Conservation (phyloP, 2,329 filamentous ascomycete species). For the Didymella pomorum region DNA sequence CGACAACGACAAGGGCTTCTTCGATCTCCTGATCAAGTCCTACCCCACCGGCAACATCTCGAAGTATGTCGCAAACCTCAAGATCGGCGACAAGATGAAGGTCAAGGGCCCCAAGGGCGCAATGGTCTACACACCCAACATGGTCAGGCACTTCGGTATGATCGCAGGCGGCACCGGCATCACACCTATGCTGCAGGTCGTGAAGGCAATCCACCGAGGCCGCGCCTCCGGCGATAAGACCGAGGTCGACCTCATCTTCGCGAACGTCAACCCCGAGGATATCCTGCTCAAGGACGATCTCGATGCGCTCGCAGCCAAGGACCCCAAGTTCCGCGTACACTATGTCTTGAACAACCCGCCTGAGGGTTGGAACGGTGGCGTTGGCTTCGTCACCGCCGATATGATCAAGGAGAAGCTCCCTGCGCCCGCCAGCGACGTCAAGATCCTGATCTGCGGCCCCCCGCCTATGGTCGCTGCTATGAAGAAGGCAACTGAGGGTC, state of each 20-base stretch:
- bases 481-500: slow-evolving; percentile 91
- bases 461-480: slow-evolving; percentile 96
- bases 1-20: slow-evolving; percentile 72
- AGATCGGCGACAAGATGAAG: slow-evolving; percentile 81
- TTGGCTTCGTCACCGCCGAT: slow-evolving; percentile 92
- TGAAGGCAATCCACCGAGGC: slow-evolving; percentile 87
- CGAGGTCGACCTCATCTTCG: slow-evolving; percentile 88
- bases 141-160: slow-evolving; percentile 97
- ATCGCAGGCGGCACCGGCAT: slow-evolving; percentile 97
- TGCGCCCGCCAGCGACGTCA: slow-evolving; percentile 83
- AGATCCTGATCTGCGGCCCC: slow-evolving; percentile 92
- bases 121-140: slow-evolving; percentile 96
- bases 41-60: slow-evolving; percentile 98
- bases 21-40: slow-evolving; percentile 97
- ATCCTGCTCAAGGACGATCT: slow-evolving; percentile 94
- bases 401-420: slow-evolving; percentile 93
- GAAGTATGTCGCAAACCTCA: slow-evolving; percentile 84
- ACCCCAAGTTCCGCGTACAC: slow-evolving; percentile 84
- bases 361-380: slow-evolving; percentile 87
- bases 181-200: slow-evolving; percentile 96
- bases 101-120: slow-evolving; percentile 95
- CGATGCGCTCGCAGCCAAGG: slow-evolving; percentile 77
- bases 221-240: slow-evolving; percentile 79
- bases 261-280: slow-evolving; percentile 92
- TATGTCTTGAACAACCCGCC: slow-evolving; percentile 98